A percentile compares a stretch with the other conserved stretches of the same genome.
Conservation (phyloP, 192 early-diverging fungal genomes). For the Coemansia aciculifera region DNA sequence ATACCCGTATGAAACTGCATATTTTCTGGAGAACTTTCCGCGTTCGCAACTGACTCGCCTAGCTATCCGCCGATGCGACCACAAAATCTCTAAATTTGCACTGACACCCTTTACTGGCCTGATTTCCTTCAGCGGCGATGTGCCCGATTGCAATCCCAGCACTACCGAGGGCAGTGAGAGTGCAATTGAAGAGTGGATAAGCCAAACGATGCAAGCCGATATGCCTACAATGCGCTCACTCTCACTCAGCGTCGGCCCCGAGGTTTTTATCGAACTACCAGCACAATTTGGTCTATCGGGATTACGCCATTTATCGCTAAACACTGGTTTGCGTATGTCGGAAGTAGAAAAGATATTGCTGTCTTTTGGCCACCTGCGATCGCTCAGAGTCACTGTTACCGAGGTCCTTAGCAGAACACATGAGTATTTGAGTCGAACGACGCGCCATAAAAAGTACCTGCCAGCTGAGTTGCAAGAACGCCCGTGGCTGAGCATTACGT, state of each 20-base stretch:
- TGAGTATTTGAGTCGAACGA: conserved; percentile 34
- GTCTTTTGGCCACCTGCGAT: conserved; percentile 10
- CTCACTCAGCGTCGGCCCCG: not conserved
- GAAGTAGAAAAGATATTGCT: conserved; percentile 34
- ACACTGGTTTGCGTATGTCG: conserved; percentile 19
- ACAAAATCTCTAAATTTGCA: conserved; percentile 11
- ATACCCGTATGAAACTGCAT: conserved; percentile 29
- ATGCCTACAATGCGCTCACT: conserved; percentile 11
- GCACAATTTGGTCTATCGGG: not conserved
- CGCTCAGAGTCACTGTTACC: conserved; percentile 16
- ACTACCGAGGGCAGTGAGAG: conserved; percentile 4
- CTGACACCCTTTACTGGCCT: conserved; percentile 17
- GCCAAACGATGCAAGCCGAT: not conserved
- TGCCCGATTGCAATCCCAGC: conserved; percentile 13
- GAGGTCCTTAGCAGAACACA: conserved; percentile 28
- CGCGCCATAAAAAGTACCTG: conserved; percentile 22
- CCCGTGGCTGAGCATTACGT: conserved; percentile 9
- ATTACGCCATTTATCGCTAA: conserved; percentile 19
- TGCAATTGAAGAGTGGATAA: conserved; percentile 17
- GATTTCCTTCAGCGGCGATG: not conserved
- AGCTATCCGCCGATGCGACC: conserved; percentile 19
- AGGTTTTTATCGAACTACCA: conserved; percentile 15
- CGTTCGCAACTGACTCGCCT: conserved; percentile 27
- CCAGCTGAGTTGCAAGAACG: not conserved
- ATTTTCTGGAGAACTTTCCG: conserved; percentile 43